Conservation (phyloP, 75 land plant species). For the Isoetes taiwanensis region DNA sequence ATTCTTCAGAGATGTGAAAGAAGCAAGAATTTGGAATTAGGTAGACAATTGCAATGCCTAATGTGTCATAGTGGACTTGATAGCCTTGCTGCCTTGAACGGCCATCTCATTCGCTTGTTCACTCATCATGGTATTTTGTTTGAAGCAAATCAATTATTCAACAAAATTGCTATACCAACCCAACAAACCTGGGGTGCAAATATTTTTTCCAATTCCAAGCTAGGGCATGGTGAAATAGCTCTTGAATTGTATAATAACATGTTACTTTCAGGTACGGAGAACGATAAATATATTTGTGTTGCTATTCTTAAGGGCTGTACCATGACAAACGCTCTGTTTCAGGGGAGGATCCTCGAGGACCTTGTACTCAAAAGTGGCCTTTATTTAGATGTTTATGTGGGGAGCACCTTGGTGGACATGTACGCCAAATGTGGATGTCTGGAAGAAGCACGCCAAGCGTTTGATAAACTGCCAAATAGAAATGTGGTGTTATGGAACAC, state of each 20-base stretch:
- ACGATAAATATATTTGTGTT: slow-evolving; percentile 10
- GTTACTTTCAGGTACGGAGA: slow-evolving; percentile 12
- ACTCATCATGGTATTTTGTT: too few relatives aligned
- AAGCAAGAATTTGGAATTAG: too few relatives aligned
- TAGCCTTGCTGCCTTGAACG: too few relatives aligned
- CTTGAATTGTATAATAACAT: slow-evolving; percentile 3
- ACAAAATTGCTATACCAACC: too few relatives aligned
- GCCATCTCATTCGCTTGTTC: too few relatives aligned
- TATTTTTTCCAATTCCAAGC: slow-evolving; percentile 16
- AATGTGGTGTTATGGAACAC: slow-evolving; percentile 42
- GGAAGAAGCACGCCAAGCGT: slow-evolving; percentile 19
- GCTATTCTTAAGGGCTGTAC: slow-evolving; percentile 8
- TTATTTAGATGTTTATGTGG: slow-evolving; percentile 18
- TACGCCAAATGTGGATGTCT: slow-evolving; percentile 36
- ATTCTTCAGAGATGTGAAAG: too few relatives aligned
- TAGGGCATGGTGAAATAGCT: slow-evolving; percentile 8
- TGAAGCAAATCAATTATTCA: too few relatives aligned
- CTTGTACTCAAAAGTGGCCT: slow-evolving; percentile 19
- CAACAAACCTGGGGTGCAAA: slow-evolving; percentile 28
- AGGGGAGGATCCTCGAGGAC: slow-evolving; percentile 28
- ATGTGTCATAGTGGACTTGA: too few relatives aligned
- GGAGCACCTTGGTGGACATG: slow-evolving; percentile 36
- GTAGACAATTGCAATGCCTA: too few relatives aligned
- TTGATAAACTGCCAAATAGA: slow-evolving; percentile 15
- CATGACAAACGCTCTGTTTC: slow-evolving; percentile 9